These are phyloP conservation scores for Remersonia thermophila DNA, from an alignment of 2,329 filamentous ascomycete species.

Conservation along the genomic window DNA sequence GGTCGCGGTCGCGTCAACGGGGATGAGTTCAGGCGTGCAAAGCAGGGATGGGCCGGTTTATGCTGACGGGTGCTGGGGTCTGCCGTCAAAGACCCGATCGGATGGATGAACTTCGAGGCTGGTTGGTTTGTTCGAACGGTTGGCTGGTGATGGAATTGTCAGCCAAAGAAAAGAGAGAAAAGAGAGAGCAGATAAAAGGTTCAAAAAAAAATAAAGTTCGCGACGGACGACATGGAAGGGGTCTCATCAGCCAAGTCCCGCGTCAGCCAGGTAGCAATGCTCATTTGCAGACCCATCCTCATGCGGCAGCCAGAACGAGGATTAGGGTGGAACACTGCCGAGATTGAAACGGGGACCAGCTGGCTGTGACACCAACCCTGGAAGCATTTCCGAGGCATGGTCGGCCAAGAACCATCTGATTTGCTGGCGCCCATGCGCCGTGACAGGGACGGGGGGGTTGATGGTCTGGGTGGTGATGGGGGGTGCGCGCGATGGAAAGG, in stretches of 20 bases:
- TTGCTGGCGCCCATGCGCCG: constrained; percentile 6
- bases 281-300: constrained; percentile 22
- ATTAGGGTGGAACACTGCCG: constrained; percentile 28
- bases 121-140: neutral
- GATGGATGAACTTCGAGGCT: too few relatives aligned
- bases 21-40: too few relatives aligned
- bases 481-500: neutral
- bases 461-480: too few relatives aligned
- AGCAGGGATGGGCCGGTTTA: too few relatives aligned
- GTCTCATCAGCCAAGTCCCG: constrained; percentile 12
- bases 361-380: constrained; percentile 16
- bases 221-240: constrained; percentile 15
- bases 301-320: constrained; percentile 26
- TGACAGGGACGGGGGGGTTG: constrained; percentile 1
- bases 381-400: constrained; percentile 14
- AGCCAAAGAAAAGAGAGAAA: neutral
- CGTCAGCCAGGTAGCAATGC: constrained; percentile 10
- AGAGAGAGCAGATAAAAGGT: neutral
- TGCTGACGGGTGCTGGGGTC: too few relatives aligned
- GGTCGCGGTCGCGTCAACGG: too few relatives aligned
- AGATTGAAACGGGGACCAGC: constrained; percentile 26
- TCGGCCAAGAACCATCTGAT: constrained; percentile 10
- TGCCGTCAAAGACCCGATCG: too few relatives aligned
- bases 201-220: neutral
- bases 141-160: constrained; percentile 1